Evolutionary conservation across 2,329 filamentous ascomycete species (phyloP).

Genomic region (Pseudogymnoascus sp.): DNA sequence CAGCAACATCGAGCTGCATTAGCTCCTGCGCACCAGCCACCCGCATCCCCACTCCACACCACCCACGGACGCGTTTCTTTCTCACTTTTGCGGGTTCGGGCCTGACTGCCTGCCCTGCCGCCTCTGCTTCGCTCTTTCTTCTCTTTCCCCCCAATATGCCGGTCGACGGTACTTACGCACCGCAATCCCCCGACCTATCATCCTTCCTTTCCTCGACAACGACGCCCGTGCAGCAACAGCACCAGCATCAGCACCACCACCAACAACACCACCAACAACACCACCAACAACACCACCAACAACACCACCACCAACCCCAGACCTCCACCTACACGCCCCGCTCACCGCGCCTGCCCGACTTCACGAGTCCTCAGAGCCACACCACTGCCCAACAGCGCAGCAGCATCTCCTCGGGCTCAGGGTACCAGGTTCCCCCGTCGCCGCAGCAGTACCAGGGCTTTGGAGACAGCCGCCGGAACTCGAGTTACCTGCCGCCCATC

Average conservation of each 20-base stretch:
- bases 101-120: background rate
- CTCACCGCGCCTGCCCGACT: slow-evolving; percentile 20
- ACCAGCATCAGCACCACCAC: background rate
- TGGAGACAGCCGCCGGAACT: slow-evolving; percentile 2
- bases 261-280: no score
- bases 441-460: background rate
- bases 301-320: slow-evolving; percentile 10
- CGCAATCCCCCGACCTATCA: slow-evolving; percentile 28
- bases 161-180: slow-evolving; percentile 25
- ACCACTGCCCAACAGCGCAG: background rate
- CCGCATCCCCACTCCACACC: background rate
- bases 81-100: slow-evolving; percentile 2
- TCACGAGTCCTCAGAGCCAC: slow-evolving; percentile 10
- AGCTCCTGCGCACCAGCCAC: slow-evolving; percentile 5
- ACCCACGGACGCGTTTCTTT: slow-evolving; percentile 6
- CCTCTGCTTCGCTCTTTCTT: background rate
- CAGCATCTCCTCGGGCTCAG: background rate
- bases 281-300: background rate
- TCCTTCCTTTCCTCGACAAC: slow-evolving; percentile 23
- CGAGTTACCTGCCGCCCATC: slow-evolving; percentile 24
- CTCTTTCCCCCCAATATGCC: background rate
- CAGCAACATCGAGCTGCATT: background rate
- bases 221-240: slow-evolving; percentile 18
- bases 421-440: slow-evolving; percentile 1
- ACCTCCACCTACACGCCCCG: slow-evolving; percentile 21